These are phyloP conservation scores for Porphyra umbilicalis DNA, from an alignment of 31 red algal genomes.

Conservation along the genomic window DNA sequence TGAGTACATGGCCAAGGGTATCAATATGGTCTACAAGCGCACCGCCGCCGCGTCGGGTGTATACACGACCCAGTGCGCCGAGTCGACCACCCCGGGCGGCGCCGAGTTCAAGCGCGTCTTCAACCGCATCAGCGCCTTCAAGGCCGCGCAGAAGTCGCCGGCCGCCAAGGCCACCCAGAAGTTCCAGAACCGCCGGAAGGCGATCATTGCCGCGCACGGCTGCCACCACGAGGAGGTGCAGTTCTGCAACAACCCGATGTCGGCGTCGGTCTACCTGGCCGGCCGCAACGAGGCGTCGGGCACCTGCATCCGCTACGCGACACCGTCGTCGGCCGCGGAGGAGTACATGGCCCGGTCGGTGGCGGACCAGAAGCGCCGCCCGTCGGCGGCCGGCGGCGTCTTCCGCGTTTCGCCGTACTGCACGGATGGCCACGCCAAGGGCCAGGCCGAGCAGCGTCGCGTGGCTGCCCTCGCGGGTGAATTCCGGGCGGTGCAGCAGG, in stretches of 20 bases:
- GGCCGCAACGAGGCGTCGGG: slow-evolving; percentile 34
- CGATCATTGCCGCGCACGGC: slow-evolving; percentile 37
- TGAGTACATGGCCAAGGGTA: slow-evolving; percentile 61
- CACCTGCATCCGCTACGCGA: slow-evolving; percentile 46
- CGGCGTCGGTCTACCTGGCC: slow-evolving; percentile 22
- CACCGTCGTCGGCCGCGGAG: slow-evolving; percentile 37
- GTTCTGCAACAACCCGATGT: slow-evolving; percentile 44
- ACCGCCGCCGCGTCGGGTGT: slow-evolving; percentile 37
- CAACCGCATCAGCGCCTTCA: slow-evolving; percentile 50
- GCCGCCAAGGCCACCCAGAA: slow-evolving; percentile 21
- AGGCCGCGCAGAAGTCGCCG: slow-evolving; percentile 41
- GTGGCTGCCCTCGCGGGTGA: slow-evolving; percentile 39
- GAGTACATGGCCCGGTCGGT: slow-evolving; percentile 53
- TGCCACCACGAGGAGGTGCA: slow-evolving; percentile 48
- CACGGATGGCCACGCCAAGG: slow-evolving; percentile 54
- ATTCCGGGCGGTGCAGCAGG: slow-evolving; percentile 45
- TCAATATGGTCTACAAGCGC: slow-evolving; percentile 48
- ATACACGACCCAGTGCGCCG: slow-evolving; percentile 62
- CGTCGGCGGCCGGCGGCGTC: slow-evolving; percentile 29
- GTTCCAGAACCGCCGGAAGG: slow-evolving; percentile 24
- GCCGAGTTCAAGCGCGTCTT: slow-evolving; percentile 44
- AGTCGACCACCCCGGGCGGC: slow-evolving; percentile 32
- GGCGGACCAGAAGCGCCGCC: slow-evolving; percentile 25
- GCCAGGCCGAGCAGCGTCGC: slow-evolving; percentile 48
- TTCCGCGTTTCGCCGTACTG: slow-evolving; percentile 43